Evolutionary conservation across 1,284 basidiomycete species (phyloP), one percentile per base, ranked within the genome.

Genomic region (Pterula multifida): DNA sequence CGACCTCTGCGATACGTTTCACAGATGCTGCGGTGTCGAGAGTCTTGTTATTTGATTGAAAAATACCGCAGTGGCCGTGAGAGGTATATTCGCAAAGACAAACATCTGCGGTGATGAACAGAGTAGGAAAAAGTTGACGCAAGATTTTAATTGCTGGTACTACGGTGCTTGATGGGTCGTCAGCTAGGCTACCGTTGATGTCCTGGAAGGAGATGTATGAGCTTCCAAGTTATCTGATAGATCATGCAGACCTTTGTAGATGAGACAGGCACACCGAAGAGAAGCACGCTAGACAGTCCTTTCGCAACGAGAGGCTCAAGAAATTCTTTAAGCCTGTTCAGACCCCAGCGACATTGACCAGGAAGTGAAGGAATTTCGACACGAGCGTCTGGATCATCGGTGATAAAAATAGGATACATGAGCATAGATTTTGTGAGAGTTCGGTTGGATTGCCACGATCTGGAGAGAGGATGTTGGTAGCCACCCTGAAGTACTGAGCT

Each of bases 51-150:
- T 91, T 85, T 0, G 63, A 54, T 56, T 84, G 66, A 24, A 95
- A 78, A 53, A 92, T 64, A 24, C 96, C 96, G 61, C 95, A 99
- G 69, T 99, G 96, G 0, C 96, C 96, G 62, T 98, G 94, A 47
- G 90, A 90, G 11, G 96, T 98, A 73, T 99, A 98, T 67, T 98
- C 96, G 75, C 96, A 99, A n/a, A 99, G 79, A 62, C 96, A 99
- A 24, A 98, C 96, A 62, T 99, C 96, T 60, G 81, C 81, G 0
- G 92, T 90, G 57, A 99, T 84, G 70, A 91, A 90, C 22, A 94
- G 69, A 11, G 73, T 64, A 1, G 96, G 95, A 69, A 85, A 99
- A 52, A 88, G 75, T 6, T 67, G 54, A 15, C 85, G 78, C 22
- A 99, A 73, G 51, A 81, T 81, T 58, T 80, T 76, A 59, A 98